Percentiles rank a stretch among this genome's conserved stretches.
Evolutionary conservation across 345 rosid species (phyloP).

Genomic region (Populus simonii): DNA sequence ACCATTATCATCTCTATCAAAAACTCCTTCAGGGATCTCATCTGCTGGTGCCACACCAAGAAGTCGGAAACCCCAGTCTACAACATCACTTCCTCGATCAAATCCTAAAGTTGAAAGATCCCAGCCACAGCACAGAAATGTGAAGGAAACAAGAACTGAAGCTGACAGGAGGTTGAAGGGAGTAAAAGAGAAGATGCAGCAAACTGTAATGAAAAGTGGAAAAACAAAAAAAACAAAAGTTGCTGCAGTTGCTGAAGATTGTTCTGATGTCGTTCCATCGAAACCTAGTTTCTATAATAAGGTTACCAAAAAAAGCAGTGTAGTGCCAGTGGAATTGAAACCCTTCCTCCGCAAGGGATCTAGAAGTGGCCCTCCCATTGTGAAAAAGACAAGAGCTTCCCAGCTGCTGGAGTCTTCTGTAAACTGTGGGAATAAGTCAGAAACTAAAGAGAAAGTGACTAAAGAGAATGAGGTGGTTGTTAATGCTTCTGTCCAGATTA

Average conservation of each 20-base stretch:
- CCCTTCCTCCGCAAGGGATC: conserved; percentile 51
- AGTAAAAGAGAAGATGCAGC: conserved; percentile 33
- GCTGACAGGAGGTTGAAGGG: conserved; percentile 26
- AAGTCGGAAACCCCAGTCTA: conserved; percentile 41
- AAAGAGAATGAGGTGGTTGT: conserved; percentile 26
- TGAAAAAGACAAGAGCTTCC: conserved; percentile 32
- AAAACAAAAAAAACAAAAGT: conserved; percentile 35
- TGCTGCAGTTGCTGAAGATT: conserved; percentile 29
- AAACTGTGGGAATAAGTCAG: conserved; percentile 23
- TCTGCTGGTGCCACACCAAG: conserved; percentile 39
- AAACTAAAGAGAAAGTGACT: conserved; percentile 23
- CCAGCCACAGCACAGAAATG: conserved; percentile 26
- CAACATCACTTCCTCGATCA: conserved; percentile 32
- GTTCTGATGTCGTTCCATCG: conserved; percentile 27
- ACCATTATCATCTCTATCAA: conserved; percentile 38
- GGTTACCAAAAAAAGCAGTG: conserved; percentile 56
- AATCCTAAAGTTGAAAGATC: conserved; percentile 43
- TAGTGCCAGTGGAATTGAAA: conserved; percentile 56
- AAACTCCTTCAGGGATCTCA: conserved; percentile 32
- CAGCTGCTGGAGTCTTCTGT: conserved; percentile 26
- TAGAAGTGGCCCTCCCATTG: conserved; percentile 25
- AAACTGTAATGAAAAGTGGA: conserved; percentile 29
- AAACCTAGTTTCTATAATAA: conserved; percentile 52
- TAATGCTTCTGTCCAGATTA: conserved; percentile 24
- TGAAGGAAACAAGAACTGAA: conserved; percentile 24